These are phyloP conservation scores for Aeschynomene evenia DNA, from an alignment of 306 rosid species.

Conservation along the genomic window DNA sequence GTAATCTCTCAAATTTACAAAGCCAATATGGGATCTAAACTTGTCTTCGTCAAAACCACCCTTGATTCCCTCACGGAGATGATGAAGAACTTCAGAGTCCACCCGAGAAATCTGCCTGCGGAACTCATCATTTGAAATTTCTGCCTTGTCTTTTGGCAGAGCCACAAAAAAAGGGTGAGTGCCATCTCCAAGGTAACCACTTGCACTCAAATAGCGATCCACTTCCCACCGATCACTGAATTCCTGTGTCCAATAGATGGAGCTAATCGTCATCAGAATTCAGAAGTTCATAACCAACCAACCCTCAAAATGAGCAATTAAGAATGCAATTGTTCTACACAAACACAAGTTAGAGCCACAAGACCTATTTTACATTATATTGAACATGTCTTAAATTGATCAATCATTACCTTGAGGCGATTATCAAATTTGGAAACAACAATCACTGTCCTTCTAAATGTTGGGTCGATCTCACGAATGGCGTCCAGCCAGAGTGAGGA, in stretches of 20 bases:
- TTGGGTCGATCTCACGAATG: conserved; percentile 86
- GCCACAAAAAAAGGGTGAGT: conserved; percentile 85
- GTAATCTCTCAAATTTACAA: conserved; percentile 72
- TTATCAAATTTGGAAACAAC: conserved; percentile 98
- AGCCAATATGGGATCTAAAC: conserved; percentile 71
- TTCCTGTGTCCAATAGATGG: conserved; percentile 61
- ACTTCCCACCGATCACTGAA: conserved; percentile 96
- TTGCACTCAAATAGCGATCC: conserved; percentile 94
- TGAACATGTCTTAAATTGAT: not conserved
- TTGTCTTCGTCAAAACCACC: conserved; percentile 96
- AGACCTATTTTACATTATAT: not conserved
- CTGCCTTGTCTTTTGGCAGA: conserved; percentile 76
- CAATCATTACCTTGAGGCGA: conserved; percentile 78
- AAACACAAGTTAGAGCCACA: not conserved
- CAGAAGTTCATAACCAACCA: no score
- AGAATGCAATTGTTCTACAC: no score
- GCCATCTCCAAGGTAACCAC: conserved; percentile 87
- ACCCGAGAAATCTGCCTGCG: conserved; percentile 86
- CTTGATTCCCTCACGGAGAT: conserved; percentile 74
- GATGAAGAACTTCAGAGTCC: conserved; percentile 78
- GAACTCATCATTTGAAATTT: conserved; percentile 88
- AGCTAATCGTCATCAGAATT: conserved; percentile 12
- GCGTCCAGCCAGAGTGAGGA: conserved; percentile 93
- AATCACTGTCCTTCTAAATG: conserved; percentile 71
- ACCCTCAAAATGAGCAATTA: no score